Base-by-base conservation (phyloP, 495 filamentous ascomycete species). In the Penicillium roqueforti region DNA sequence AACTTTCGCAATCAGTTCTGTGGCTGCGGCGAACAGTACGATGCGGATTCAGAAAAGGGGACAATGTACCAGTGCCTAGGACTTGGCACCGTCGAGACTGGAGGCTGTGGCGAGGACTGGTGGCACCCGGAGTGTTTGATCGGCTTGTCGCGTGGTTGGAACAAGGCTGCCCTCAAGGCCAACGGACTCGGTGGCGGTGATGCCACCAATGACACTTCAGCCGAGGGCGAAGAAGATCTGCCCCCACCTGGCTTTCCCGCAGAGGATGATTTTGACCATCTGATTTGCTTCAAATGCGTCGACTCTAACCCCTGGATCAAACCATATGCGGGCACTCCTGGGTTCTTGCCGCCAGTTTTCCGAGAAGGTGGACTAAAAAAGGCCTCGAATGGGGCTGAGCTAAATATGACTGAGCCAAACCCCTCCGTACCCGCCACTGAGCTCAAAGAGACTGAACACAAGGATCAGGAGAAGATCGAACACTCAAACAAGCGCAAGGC, bases 21-120 rank as follows among this genome's bases (percentile, higher is more conserved):
- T 67, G 89, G 87, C 11, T 99, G 95, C 63, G 83, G 79, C 25
- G 83, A 90, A 61, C 79, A 90, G 47, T 99, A 99, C 63, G 84
- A 95, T 61, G 81, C 91, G 0, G 74, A 90, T 37, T 75, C 85
- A 63, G 90, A 99, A 68, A 92, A 90, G 59, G 93, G 93, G 2
- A 97, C 91, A n/a, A 99, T 99, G 95, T 97, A 92, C 66, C 95
- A 99, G 71, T 99, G 95, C 68, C 67, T 97, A 2, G 91, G 91
- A 0, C 78, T 99, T 4, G 91, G 90, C 0, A 85, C 83, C 0
- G 81, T 81, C 31, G 87, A 87, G 58, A 84, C 86, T 3, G 90
- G 89, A 8, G 91, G 91, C 4, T 99, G 95, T 71, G 92, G 93
- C 4, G 95, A 99, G 74, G 95, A 99, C 68, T 99, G 95, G 95